Evolutionary conservation across 805 yeast genomes (phyloP).

Genomic region (Teunomyces tritomae): DNA sequence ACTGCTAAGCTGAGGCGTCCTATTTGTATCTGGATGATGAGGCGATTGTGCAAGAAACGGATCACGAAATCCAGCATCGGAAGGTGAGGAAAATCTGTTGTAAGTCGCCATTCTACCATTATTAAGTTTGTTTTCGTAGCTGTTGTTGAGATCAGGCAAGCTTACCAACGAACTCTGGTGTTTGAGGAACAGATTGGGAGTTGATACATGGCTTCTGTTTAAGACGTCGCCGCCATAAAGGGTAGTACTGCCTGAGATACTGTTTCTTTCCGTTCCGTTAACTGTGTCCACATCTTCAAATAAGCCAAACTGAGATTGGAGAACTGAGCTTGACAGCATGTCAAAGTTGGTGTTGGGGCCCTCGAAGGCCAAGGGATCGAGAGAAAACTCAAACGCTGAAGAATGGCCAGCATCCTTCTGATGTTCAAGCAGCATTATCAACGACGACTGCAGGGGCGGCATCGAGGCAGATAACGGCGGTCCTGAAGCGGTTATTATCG

Average conservation of each 20-base stretch:
- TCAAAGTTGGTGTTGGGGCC: constrained; percentile 30
- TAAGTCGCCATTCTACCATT: background rate
- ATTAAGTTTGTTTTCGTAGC: background rate
- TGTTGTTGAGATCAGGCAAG: constrained; percentile 21
- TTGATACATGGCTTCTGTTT: constrained; percentile 13
- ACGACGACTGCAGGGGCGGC: constrained; percentile 11
- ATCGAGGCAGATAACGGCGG: background rate
- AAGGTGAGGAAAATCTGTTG: background rate
- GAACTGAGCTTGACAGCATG: background rate
- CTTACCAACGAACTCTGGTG: constrained; percentile 30
- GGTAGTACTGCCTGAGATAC: background rate
- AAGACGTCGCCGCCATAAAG: background rate
- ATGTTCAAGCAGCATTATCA: constrained; percentile 10
- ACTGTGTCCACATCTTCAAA: constrained; percentile 1
- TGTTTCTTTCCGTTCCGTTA: background rate
- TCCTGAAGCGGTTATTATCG: constrained; percentile 10
- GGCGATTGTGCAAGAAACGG: background rate
- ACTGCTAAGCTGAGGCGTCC: background rate
- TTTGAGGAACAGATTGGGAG: constrained; percentile 19
- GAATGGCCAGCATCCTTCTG: background rate
- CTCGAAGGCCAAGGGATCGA: constrained; percentile 50
- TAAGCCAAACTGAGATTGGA: background rate
- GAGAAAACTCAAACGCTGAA: constrained; percentile 29
- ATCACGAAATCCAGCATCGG: background rate
- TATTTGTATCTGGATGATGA: background rate